Evolutionary conservation across 306 rosid species (phyloP).

Genomic region (Castanea mollissima): DNA sequence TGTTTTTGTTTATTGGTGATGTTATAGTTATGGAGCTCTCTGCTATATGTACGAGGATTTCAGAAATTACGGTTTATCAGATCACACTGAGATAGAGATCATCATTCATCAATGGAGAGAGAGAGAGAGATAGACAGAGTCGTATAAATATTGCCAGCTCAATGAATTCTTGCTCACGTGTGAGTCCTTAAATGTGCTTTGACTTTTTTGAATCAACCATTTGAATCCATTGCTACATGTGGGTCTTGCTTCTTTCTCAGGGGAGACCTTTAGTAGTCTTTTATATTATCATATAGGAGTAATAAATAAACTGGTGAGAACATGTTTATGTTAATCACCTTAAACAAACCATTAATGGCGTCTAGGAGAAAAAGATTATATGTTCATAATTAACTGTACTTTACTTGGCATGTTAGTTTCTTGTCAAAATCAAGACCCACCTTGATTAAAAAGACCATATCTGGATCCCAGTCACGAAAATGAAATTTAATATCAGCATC

Average conservation of each 20-base stretch:
- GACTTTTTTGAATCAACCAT: constrained; percentile 67
- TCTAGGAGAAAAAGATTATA: background rate
- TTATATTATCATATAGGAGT: constrained; percentile 4
- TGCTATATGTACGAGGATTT: constrained; percentile 39
- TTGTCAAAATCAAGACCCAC: constrained; percentile 53
- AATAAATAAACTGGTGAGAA: constrained; percentile 7
- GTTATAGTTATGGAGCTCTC: constrained; percentile 26
- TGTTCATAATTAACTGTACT: constrained; percentile 15
- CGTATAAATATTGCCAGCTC: constrained; percentile 37
- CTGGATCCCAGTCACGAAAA: constrained; percentile 33
- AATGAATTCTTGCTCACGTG: constrained; percentile 61
- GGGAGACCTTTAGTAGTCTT: constrained; percentile 21
- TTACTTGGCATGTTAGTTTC: constrained; percentile 38
- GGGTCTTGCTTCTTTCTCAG: constrained; percentile 55
- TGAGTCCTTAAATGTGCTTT: constrained; percentile 72
- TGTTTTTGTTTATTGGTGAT: constrained; percentile 16
- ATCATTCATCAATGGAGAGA: constrained; percentile 20
- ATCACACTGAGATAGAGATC: background rate
- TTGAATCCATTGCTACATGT: constrained; percentile 67
- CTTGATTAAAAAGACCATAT: constrained; percentile 29
- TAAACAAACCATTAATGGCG: background rate
- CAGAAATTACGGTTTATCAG: constrained; percentile 15
- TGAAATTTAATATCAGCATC: constrained; percentile 18
- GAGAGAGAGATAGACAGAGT: constrained; percentile 5
- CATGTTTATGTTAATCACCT: constrained; percentile 36